Conservation (phyloP, 2,329 filamentous ascomycete genomes). For the Alternaria conjuncta region DNA sequence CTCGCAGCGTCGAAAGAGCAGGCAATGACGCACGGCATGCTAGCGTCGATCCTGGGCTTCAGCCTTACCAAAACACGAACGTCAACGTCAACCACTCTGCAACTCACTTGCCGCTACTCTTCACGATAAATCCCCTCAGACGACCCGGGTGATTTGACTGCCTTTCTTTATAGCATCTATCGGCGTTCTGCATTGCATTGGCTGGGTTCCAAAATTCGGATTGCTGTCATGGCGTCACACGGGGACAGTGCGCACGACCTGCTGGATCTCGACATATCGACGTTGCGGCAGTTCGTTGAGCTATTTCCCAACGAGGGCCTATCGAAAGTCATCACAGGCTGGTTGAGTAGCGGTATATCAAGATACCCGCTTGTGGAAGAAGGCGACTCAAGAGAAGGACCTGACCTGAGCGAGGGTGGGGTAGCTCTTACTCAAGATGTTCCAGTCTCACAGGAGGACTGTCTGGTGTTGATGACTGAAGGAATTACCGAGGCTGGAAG, state of each 20-base stretch:
- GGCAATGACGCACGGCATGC: constrained; percentile 32
- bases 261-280: constrained; percentile 74
- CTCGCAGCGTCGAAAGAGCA: constrained; percentile 11
- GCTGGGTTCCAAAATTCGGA: constrained; percentile 4
- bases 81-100: constrained; percentile 24
- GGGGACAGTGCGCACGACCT: constrained; percentile 46
- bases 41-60: constrained; percentile 29
- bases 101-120: not conserved
- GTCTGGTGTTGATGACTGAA: constrained; percentile 77
- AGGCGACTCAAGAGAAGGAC: constrained; percentile 40
- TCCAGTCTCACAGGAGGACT: constrained; percentile 75
- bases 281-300: constrained; percentile 80
- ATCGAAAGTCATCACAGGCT: constrained; percentile 80
- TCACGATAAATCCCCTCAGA: not conserved
- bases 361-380: constrained; percentile 69
- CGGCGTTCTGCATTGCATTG: constrained; percentile 5
- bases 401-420: constrained; percentile 55
- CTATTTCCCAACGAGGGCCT: constrained; percentile 87
- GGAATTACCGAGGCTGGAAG: constrained; percentile 58
- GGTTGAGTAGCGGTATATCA: constrained; percentile 81
- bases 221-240: constrained; percentile 41
- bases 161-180: not conserved
- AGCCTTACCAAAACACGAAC: constrained; percentile 38
- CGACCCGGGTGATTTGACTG: not conserved
- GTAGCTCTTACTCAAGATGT: constrained; percentile 54